Base-by-base conservation (phyloP, 495 filamentous ascomycete genomes). In the Penicillium turbatum region DNA sequence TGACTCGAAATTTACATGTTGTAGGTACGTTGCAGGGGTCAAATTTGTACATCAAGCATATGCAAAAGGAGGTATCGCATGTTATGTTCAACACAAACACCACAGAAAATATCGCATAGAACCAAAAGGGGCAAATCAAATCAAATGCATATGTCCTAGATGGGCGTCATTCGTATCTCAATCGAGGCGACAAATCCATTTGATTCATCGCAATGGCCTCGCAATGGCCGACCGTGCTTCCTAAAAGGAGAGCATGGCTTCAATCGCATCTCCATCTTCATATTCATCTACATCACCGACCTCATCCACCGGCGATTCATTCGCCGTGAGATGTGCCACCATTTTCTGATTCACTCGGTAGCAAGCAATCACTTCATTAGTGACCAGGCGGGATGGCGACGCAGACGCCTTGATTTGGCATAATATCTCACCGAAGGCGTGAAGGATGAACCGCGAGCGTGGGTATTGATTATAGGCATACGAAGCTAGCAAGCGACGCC, bases 371-470 rank as follows among this genome's bases (percentile, higher is more conserved):
- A 72, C 51, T 26, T 69, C 61, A 47, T 68, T 61, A 6, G 57
- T 56, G 8, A 74, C 55, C 0, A 44, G 48, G 10, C 71, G 64
- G 0, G 66, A 63, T 6, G 68, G 53, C 34, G 53, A 41, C 10
- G 47, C 60, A 7, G 56, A 58, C 0, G 82, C 77, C 62, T 92
- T 92, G 13, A 92, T 74, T 29, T 76, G 70, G 6, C 79, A 82
- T 0, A 92, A 67, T 52, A 83, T 79, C 13, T 73, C 74, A 0
- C 85, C 86, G 9, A 84, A 84, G 35, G 88, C 82, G 47, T 80
- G 74, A 73, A 87, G 87, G 11, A 78, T 71, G 42, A 88, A 80
- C 9, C 48, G 72, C 1, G 55, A 67, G 0, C 55, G 51, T 41
- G 76, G 71, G 40, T 69, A 74, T 36, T 63, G 54, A 35, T 70